phyloP scores from a whole-genome alignment of 768 basidiomycete species.

The Xerocomellus dryophilus region DNA sequence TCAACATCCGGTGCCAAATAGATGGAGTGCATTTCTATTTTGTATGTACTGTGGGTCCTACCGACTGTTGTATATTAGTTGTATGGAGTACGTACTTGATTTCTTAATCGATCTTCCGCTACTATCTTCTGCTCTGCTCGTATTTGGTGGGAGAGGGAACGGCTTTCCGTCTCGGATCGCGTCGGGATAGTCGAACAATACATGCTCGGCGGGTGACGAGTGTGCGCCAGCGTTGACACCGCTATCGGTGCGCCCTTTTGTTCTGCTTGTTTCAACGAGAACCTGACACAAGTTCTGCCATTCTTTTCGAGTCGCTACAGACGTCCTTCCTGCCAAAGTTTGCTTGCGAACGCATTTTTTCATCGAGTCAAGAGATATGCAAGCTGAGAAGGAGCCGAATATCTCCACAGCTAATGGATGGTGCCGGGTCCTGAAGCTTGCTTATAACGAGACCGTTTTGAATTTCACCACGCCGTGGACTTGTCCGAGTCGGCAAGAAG shows the following conservation, averaged over 20 bases:
- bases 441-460: background rate
- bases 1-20: conserved; percentile 47
- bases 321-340: too few relatives aligned
- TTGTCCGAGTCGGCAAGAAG: background rate
- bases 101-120: conserved; percentile 23
- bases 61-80: conserved; percentile 34
- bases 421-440: background rate
- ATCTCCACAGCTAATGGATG: background rate
- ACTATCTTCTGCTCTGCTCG: background rate
- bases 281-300: too few relatives aligned
- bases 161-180: too few relatives aligned
- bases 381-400: background rate
- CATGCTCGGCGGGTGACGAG: too few relatives aligned
- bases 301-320: too few relatives aligned
- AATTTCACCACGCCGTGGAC: background rate
- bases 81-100: conserved; percentile 27
- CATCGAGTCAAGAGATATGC: too few relatives aligned
- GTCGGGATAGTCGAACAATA: too few relatives aligned
- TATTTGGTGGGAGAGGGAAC: background rate
- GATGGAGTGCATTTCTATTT: conserved; percentile 9
- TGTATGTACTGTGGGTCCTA: conserved; percentile 15
- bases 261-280: too few relatives aligned
- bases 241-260: too few relatives aligned
- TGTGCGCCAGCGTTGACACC: too few relatives aligned
- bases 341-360: too few relatives aligned